Percentiles rank a stretch among this genome's conserved stretches.
These are phyloP conservation scores for Brassica napus DNA, from an alignment of 345 rosid species.

Conservation along the genomic window DNA sequence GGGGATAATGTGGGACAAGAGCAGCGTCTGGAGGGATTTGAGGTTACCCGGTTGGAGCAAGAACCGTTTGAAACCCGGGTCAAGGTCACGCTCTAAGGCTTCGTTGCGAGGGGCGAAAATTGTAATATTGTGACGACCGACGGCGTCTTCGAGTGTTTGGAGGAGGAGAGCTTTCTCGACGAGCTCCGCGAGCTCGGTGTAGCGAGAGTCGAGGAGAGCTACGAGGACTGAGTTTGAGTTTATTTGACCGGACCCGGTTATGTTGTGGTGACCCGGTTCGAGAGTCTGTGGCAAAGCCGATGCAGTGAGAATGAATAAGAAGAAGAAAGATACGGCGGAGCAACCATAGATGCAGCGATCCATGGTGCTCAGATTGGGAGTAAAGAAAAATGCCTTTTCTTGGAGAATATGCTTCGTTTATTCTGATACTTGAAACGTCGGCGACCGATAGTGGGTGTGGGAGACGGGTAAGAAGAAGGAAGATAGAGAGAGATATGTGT, in stretches of 20 bases:
- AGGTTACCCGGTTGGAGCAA: conserved; percentile 81
- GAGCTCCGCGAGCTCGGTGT: conserved; percentile 74
- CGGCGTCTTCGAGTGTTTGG: conserved; percentile 66
- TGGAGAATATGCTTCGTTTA: background rate
- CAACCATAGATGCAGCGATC: conserved; percentile 41
- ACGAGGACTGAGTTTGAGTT: conserved; percentile 80
- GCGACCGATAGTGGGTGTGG: conserved; percentile 27
- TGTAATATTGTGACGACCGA: conserved; percentile 64
- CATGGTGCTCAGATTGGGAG: conserved; percentile 39
- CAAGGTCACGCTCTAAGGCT: conserved; percentile 72
- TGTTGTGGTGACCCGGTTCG: conserved; percentile 20
- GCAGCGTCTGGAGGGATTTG: conserved; percentile 60
- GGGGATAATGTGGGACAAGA: conserved; percentile 68
- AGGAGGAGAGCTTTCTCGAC: conserved; percentile 76
- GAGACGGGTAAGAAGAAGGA: conserved; percentile 15
- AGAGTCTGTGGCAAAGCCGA: conserved; percentile 35
- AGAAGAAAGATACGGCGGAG: conserved; percentile 28
- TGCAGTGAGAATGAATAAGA: background rate
- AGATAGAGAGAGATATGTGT: conserved; percentile 23
- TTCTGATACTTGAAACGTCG: conserved; percentile 19
- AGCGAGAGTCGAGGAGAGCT: conserved; percentile 81
- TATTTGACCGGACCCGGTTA: conserved; percentile 49
- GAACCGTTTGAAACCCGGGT: conserved; percentile 77
- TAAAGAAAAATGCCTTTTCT: background rate
- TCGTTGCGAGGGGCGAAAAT: conserved; percentile 78